These are phyloP conservation scores for Dorcoceras hygrometricum DNA, from an alignment of 257 asterid species.

Conservation along the genomic window DNA sequence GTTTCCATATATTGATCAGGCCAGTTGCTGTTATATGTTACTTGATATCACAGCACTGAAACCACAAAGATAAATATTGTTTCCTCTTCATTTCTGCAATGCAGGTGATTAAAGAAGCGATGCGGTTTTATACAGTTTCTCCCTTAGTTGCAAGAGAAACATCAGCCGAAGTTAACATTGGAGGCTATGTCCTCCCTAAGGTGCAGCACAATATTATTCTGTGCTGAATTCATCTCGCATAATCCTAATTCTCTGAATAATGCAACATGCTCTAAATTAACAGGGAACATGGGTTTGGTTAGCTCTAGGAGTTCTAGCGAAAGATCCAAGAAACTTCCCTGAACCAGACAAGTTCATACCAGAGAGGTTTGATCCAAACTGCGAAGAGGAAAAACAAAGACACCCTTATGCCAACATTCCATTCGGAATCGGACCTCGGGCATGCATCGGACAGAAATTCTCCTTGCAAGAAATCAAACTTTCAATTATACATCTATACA, in stretches of 20 bases:
- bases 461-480: slow-evolving; percentile 83
- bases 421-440: slow-evolving; percentile 92
- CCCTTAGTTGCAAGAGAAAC: slow-evolving; percentile 95
- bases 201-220: slow-evolving; percentile 27
- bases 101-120: slow-evolving; percentile 93
- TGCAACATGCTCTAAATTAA: slow-evolving; percentile 6
- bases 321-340: slow-evolving; percentile 77
- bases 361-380: slow-evolving; percentile 85
- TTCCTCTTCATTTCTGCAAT: slow-evolving; percentile 8
- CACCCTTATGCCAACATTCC: slow-evolving; percentile 95
- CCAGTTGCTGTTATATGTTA: slow-evolving; percentile 9
- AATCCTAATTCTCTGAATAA: not conserved
- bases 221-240: not conserved
- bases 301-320: slow-evolving; percentile 88
- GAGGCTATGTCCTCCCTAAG: slow-evolving; percentile 90
- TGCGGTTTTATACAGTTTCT: slow-evolving; percentile 83
- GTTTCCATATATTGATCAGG: slow-evolving; percentile 82
- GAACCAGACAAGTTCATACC: slow-evolving; percentile 90
- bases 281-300: slow-evolving; percentile 99
- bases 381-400: slow-evolving; percentile 80
- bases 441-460: slow-evolving; percentile 89
- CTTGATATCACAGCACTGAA: not conserved
- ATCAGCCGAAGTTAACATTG: slow-evolving; percentile 65
- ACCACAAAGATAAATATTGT: not conserved
- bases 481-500: slow-evolving; percentile 65